Percentiles rank a stretch among this genome's conserved stretches.
These are phyloP conservation scores for Fusarium sp. DNA, from an alignment of 2,329 filamentous ascomycete genomes.

Conservation along the genomic window DNA sequence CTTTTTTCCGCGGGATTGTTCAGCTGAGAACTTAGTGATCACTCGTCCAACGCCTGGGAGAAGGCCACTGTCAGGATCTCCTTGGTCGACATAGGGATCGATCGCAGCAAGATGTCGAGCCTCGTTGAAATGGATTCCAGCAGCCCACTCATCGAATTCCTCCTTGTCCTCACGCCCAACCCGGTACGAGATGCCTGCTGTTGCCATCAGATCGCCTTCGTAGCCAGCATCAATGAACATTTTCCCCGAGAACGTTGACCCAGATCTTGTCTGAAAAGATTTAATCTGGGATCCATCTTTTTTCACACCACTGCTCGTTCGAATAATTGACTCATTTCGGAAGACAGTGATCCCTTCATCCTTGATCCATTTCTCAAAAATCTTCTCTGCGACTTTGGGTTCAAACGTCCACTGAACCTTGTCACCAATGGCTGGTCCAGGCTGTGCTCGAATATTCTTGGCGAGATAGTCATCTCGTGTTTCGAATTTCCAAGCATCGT, in stretches of 20 bases:
- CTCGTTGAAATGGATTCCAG: conserved; percentile 16
- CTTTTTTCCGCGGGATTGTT: not conserved
- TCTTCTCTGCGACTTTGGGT: conserved; percentile 30
- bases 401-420: conserved; percentile 38
- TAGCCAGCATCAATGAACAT: conserved; percentile 38
- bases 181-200: conserved; percentile 29
- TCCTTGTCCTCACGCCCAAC: conserved; percentile 23
- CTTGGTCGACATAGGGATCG: conserved; percentile 9
- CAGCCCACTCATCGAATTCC: conserved; percentile 26
- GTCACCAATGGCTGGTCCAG: conserved; percentile 25
- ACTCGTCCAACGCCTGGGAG: conserved; percentile 11
- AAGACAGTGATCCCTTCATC: conserved; percentile 30
- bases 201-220: conserved; percentile 35
- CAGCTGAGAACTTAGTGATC: not conserved
- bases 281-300: conserved; percentile 14
- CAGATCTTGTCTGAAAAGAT: conserved; percentile 21
- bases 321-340: conserved; percentile 23
- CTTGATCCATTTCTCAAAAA: conserved; percentile 31
- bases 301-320: not conserved
- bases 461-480: conserved; percentile 21
- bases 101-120: conserved; percentile 1
- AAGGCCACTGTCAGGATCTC: conserved; percentile 14
- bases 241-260: conserved; percentile 16
- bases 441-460: conserved; percentile 25
- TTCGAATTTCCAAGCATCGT: not conserved